Percentiles rank a stretch among this genome's conserved stretches.
phyloP scores from a whole-genome alignment of 2,329 filamentous ascomycete species.

The Trichoderma sp. region DNA sequence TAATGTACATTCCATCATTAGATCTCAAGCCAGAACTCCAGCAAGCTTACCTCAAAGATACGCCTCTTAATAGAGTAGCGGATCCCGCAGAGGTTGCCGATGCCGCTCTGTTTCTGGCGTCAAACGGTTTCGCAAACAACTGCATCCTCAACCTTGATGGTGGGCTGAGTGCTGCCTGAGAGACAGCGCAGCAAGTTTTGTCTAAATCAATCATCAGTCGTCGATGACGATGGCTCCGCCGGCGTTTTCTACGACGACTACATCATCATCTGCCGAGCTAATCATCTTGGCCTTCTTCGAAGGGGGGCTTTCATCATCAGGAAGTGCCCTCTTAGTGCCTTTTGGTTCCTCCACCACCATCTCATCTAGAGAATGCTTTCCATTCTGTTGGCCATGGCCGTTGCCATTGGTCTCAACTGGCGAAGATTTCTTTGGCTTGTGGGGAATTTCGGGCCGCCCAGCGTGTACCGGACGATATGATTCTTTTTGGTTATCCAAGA shows the following conservation, averaged over 20 bases:
- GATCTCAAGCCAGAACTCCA: conserved; percentile 44
- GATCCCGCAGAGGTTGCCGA: conserved; percentile 73
- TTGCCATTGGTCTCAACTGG: conserved; percentile 44
- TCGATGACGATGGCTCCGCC: conserved; percentile 68
- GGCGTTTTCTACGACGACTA: conserved; percentile 56
- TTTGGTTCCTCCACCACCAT: conserved; percentile 33
- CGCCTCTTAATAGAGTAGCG: conserved; percentile 69
- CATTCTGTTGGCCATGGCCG: conserved; percentile 42
- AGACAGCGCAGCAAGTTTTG: conserved; percentile 22
- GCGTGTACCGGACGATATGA: conserved; percentile 53
- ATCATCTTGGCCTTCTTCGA: conserved; percentile 53
- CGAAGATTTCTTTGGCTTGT: conserved; percentile 50
- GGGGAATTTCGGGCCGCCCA: conserved; percentile 53
- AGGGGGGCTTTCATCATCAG: conserved; percentile 46
- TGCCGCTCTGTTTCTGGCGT: conserved; percentile 74
- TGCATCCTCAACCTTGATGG: conserved; percentile 85
- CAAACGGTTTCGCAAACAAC: conserved; percentile 82
- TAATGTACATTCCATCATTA: conserved; percentile 45
- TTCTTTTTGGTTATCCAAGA: conserved; percentile 50
- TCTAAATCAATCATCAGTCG: conserved; percentile 50
- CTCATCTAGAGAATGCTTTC: conserved; percentile 44
- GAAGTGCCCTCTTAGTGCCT: conserved; percentile 49
- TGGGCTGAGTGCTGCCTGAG: conserved; percentile 70
- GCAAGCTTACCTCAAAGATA: conserved; percentile 48
- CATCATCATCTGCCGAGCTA: conserved; percentile 38